Base-by-base conservation (phyloP, 2,329 filamentous ascomycete genomes). In the Claviceps sorghi region DNA sequence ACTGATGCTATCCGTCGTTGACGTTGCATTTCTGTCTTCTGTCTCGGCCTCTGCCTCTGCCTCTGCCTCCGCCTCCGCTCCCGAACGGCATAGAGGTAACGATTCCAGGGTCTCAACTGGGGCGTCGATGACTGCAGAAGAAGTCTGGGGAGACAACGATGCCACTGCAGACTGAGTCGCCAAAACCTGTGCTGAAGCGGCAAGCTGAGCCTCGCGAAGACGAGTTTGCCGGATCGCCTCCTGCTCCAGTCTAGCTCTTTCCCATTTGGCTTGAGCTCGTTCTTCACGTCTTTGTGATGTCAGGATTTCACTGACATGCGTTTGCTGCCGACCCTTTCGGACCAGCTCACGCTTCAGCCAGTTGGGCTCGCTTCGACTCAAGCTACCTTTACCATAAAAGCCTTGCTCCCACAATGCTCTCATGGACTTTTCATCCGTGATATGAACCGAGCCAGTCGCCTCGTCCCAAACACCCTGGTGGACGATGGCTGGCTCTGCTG, bases 331-430 rank as follows among this genome's bases (percentile, higher is more conserved):
- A 11, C 86, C 86, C 54, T 76, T 76, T 49, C 84, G 78, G 30
- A 84, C 82, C 66, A 87, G 84, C 67, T 95, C 88, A 56, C 86
- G 77, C 57, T 86, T 86, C 49, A 95, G 68, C 93, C 93, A 98
- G 59, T 83, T 93, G 3, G 91, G 91, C 66, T 98, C 91, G 73
- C 90, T 96, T 60, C 94, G 82, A 71, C 90, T 96, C 54, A 97
- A 72, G 60, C 75, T 91, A 45, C 93, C 93, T 67, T 96, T 96
- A 48, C 94, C 94, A 67, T 91, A 98, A 69, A 98, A 98, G 5
- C 93, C 93, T 71, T 94, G 88, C 67, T 95, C 87, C 93, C 94
- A 98, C 26, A 98, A 69, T 1, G 84, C 88, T 52, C 85, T 77
- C 56, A 94, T 83, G 3, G 88, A 83, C 52, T 76, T 74, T 29